phyloP scores from a whole-genome alignment of 345 rosid species.

The Rhizophora apiculata region DNA sequence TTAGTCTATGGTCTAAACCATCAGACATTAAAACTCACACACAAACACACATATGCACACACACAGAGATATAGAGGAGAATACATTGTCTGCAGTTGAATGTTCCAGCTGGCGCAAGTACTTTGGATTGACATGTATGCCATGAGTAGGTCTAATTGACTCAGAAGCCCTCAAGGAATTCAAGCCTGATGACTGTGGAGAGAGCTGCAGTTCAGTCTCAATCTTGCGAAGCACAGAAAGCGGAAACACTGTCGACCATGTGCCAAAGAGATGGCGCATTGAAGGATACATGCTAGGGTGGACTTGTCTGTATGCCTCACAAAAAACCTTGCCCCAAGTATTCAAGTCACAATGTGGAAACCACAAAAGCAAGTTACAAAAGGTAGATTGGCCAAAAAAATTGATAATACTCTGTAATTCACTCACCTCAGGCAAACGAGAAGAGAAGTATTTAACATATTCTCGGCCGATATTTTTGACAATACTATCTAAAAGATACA shows the following conservation, averaged over 20 bases:
- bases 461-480: slow-evolving; percentile 90
- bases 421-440: slow-evolving; percentile 93
- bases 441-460: slow-evolving; percentile 69
- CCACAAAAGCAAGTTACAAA: not conserved
- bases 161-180: slow-evolving; percentile 57
- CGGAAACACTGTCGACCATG: slow-evolving; percentile 91
- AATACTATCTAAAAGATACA: slow-evolving; percentile 93
- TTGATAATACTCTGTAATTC: not conserved
- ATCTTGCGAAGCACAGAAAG: slow-evolving; percentile 63
- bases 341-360: not conserved
- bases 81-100: slow-evolving; percentile 65
- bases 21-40: not conserved
- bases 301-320: slow-evolving; percentile 75
- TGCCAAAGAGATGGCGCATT: slow-evolving; percentile 93
- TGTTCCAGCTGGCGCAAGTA: slow-evolving; percentile 79
- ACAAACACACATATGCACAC: not conserved
- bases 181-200: slow-evolving; percentile 44
- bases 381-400: not conserved
- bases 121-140: slow-evolving; percentile 98
- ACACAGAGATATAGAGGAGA: slow-evolving; percentile 24
- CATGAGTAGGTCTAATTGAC: slow-evolving; percentile 71
- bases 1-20: not conserved
- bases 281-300: slow-evolving; percentile 62
- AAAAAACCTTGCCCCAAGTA: slow-evolving; percentile 58
- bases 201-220: slow-evolving; percentile 61